A percentile compares a stretch with the other conserved stretches of the same genome.
Conservation (phyloP, 2,329 filamentous ascomycete genomes). For the Chrysosporium keratinophilum region DNA sequence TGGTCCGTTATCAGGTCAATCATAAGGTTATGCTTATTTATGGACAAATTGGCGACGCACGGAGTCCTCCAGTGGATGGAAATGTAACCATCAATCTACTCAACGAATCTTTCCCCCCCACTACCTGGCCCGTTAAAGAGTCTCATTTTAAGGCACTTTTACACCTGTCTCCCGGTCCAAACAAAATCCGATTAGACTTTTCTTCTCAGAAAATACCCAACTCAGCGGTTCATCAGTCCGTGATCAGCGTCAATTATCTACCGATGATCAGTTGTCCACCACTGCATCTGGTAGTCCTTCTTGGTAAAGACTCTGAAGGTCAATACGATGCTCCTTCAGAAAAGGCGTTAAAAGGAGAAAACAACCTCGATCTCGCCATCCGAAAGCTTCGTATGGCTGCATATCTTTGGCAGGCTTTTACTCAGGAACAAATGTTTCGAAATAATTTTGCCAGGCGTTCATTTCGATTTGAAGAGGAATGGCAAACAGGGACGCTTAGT, state of each 20-base stretch:
- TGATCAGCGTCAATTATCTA: conserved; percentile 76
- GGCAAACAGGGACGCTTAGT: conserved; percentile 73
- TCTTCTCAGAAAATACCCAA: conserved; percentile 68
- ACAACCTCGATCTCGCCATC: conserved; percentile 66
- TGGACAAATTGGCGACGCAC: conserved; percentile 62
- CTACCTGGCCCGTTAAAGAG: conserved; percentile 75
- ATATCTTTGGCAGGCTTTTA: conserved; percentile 95
- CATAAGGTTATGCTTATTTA: conserved; percentile 79
- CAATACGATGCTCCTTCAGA: conserved; percentile 76
- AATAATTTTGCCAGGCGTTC: conserved; percentile 75
- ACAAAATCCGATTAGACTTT: conserved; percentile 81
- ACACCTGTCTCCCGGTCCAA: conserved; percentile 83
- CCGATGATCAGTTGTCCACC: conserved; percentile 69
- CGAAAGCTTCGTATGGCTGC: conserved; percentile 90
- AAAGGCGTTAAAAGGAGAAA: conserved; percentile 66
- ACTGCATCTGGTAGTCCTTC: conserved; percentile 75
- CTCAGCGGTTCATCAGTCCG: conserved; percentile 60
- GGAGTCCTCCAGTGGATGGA: conserved; percentile 62
- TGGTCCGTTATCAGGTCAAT: conserved; percentile 54
- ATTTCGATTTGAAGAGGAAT: conserved; percentile 91
- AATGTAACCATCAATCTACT: conserved; percentile 67
- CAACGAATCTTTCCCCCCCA: conserved; percentile 74
- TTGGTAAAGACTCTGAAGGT: conserved; percentile 77
- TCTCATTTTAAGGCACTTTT: conserved; percentile 87
- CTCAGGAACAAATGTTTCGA: conserved; percentile 88